Conservation (phyloP, 768 basidiomycete species). For the Panaeolus cyanescens region DNA sequence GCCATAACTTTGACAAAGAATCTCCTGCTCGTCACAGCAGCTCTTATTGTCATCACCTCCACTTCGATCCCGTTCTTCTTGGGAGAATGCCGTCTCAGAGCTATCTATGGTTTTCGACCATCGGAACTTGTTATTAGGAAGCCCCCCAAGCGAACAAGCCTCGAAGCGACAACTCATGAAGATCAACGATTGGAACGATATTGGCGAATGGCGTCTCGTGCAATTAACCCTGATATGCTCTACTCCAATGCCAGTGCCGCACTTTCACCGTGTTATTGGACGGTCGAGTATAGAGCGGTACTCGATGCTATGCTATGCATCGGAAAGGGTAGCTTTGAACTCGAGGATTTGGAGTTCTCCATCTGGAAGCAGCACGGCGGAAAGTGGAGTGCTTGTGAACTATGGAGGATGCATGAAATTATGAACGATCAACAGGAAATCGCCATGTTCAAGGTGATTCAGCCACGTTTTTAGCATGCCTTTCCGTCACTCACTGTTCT, state of each 20-base stretch:
- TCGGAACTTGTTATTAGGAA: conserved; percentile 31
- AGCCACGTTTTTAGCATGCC: neutral
- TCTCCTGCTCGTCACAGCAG: conserved; percentile 25
- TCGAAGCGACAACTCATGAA: conserved; percentile 11
- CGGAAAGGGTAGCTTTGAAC: conserved; percentile 20
- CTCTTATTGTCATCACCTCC: conserved; percentile 25
- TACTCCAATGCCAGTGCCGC: conserved; percentile 30
- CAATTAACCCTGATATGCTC: conserved; percentile 27
- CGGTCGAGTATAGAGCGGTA: conserved; percentile 27
- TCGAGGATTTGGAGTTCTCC: conserved; percentile 31
- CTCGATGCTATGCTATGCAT: conserved; percentile 28
- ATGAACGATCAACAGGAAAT: conserved; percentile 29
- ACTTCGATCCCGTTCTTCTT: conserved; percentile 33
- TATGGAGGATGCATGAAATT: conserved; percentile 32
- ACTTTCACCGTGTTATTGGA: conserved; percentile 32
- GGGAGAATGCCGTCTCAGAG: conserved; percentile 33
- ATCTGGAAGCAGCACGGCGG: conserved; percentile 27
- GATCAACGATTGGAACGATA: conserved; percentile 20
- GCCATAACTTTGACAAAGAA: conserved; percentile 28
- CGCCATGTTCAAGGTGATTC: conserved; percentile 27
- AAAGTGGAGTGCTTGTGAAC: conserved; percentile 29
- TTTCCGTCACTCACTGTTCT: neutral
- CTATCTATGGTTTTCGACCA: conserved; percentile 28
- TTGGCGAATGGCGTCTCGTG: conserved; percentile 25
- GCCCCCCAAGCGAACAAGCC: conserved; percentile 15